phyloP scores from a whole-genome alignment of 495 filamentous ascomycete species.

The Oleoguttula mirabilis region DNA sequence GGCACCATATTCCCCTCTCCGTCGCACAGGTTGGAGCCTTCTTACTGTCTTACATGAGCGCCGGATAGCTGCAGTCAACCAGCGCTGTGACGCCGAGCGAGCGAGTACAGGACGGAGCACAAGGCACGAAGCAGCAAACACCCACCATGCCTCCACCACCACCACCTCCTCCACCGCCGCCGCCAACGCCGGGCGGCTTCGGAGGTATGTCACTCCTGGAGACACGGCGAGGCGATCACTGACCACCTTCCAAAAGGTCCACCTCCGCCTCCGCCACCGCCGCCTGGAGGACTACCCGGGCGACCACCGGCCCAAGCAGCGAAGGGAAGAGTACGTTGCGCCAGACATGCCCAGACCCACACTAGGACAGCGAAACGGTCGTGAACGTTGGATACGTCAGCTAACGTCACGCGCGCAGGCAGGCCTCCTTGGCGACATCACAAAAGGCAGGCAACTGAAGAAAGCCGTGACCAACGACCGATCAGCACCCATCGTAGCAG shows the following conservation, averaged over 20 bases:
- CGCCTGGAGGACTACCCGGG: constrained; percentile 34
- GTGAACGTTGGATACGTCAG: constrained; percentile 18
- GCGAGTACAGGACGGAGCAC: background rate
- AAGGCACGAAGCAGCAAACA: too few relatives aligned
- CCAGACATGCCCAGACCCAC: constrained; percentile 17
- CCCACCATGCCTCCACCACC: constrained; percentile 51
- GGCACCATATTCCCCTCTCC: background rate
- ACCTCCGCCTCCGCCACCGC: constrained; percentile 53
- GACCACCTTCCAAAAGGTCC: constrained; percentile 34
- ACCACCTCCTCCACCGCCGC: constrained; percentile 53
- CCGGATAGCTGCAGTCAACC: background rate
- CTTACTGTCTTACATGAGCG: background rate
- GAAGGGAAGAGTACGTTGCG: constrained; percentile 44
- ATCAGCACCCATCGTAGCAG: constrained; percentile 59
- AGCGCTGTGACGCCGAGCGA: background rate
- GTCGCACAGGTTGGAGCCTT: background rate
- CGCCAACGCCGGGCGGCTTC: constrained; percentile 43
- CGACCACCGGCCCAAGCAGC: constrained; percentile 37
- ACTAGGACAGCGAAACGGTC: background rate
- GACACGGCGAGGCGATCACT: background rate
- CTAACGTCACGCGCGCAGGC: constrained; percentile 42
- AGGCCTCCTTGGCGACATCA: constrained; percentile 80
- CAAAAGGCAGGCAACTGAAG: constrained; percentile 67
- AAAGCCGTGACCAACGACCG: constrained; percentile 91
- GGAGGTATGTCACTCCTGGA: constrained; percentile 28